Conservation (phyloP, 441 rosid genomes). For the Metrosideros polymorpha region DNA sequence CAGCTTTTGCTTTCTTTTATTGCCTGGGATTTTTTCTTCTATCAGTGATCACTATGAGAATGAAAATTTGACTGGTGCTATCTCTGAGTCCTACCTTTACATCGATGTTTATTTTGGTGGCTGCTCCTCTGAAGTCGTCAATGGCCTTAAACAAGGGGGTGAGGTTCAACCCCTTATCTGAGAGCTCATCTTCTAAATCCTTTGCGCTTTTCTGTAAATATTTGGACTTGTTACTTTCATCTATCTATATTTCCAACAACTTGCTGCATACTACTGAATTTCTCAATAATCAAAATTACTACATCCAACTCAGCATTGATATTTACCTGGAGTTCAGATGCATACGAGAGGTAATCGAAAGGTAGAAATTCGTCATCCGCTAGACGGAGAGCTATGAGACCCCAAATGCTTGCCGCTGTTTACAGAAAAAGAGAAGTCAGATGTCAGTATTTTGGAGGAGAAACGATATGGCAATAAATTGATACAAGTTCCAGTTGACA, state of each 20-base stretch:
- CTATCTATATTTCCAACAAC: neutral
- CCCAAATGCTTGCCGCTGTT: constrained; percentile 64
- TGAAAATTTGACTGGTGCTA: neutral
- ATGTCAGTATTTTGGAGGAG: neutral
- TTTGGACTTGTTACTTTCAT: neutral
- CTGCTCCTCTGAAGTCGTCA: constrained; percentile 42
- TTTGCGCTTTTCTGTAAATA: constrained; percentile 37
- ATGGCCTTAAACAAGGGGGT: constrained; percentile 51
- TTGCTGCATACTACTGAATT: neutral
- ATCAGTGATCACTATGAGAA: neutral
- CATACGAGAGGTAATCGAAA: constrained; percentile 57
- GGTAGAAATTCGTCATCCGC: constrained; percentile 81
- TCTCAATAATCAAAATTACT: neutral
- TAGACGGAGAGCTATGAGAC: constrained; percentile 65
- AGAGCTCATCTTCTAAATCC: constrained; percentile 37
- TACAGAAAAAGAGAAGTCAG: neutral
- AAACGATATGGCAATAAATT: neutral
- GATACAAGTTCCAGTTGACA: neutral
- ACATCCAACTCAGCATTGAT: neutral
- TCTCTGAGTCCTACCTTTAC: constrained; percentile 33
- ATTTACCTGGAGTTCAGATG: constrained; percentile 58
- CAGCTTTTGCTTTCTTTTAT: constrained; percentile 29
- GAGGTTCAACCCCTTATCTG: constrained; percentile 29
- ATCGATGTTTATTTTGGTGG: constrained; percentile 34
- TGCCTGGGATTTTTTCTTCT: constrained; percentile 25